These are phyloP conservation scores for Neurospora sp. DNA, from an alignment of 495 filamentous ascomycete species.

Conservation along the genomic window DNA sequence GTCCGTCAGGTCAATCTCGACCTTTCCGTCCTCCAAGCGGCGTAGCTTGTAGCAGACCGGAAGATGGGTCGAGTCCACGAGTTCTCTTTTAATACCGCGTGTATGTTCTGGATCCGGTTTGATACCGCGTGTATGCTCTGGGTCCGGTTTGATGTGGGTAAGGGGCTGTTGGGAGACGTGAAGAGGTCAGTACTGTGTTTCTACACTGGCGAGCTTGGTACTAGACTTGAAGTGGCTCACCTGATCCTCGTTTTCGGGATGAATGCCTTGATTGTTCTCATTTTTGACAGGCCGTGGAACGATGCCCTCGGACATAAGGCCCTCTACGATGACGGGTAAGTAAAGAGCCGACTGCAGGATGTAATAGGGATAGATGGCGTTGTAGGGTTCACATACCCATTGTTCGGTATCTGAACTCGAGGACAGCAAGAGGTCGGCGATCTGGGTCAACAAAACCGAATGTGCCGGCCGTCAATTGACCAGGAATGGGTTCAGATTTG, in stretches of 20 bases:
- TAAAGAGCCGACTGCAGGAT: neutral
- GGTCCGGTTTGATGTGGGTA: neutral
- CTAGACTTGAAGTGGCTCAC: neutral
- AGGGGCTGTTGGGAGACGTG: neutral
- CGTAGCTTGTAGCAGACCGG: neutral
- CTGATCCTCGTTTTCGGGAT: neutral
- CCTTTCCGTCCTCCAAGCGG: neutral
- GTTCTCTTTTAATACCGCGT: neutral
- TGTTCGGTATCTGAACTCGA: constrained; percentile 12
- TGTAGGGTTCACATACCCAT: constrained; percentile 1
- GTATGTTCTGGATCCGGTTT: neutral
- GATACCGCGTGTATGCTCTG: neutral
- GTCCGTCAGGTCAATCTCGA: constrained; percentile 4
- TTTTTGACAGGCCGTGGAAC: neutral
- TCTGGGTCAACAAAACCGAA: too few species aligned
- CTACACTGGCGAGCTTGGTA: neutral
- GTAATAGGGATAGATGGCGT: neutral
- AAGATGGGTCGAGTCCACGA: neutral
- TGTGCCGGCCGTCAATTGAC: fast-evolving
- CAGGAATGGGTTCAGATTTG: neutral
- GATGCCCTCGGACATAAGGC: constrained; percentile 3
- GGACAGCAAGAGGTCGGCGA: constrained; percentile 4
- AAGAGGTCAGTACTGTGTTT: neutral
- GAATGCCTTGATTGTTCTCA: neutral
- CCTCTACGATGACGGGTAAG: neutral